A percentile compares a stretch with the other conserved stretches of the same genome.
Evolutionary conservation across 371 early-diverging fungal species (phyloP).

Genomic region (Blakeslea trispora): DNA sequence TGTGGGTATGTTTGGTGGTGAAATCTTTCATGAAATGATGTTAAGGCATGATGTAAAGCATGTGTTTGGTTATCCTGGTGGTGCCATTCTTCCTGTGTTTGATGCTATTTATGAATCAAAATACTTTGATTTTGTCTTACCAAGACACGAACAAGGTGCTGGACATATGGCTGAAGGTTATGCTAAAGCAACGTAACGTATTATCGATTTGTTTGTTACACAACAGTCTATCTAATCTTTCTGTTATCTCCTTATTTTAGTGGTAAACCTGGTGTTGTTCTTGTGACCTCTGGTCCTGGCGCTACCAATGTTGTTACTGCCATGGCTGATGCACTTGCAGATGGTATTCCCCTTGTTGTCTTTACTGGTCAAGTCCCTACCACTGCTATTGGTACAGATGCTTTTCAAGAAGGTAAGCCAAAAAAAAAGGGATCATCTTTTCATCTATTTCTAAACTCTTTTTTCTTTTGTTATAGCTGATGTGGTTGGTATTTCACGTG

Average conservation of each 20-base stretch:
- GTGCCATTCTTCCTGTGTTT: constrained; percentile 96
- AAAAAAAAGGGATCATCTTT: neutral
- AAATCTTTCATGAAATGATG: constrained; percentile 99
- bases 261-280: constrained; percentile 92
- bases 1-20: constrained; percentile 96
- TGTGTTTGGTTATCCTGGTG: constrained; percentile 97
- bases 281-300: constrained; percentile 98
- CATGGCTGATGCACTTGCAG: constrained; percentile 95
- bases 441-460: neutral
- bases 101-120: constrained; percentile 95
- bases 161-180: constrained; percentile 99
- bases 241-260: constrained; percentile 33
- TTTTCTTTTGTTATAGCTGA: constrained; percentile 64
- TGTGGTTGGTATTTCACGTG: constrained; percentile 90
- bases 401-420: constrained; percentile 85
- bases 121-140: constrained; percentile 93
- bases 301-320: constrained; percentile 97
- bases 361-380: constrained; percentile 95
- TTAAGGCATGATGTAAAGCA: constrained; percentile 88
- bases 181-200: constrained; percentile 84
- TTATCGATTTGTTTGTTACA: neutral
- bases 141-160: constrained; percentile 97
- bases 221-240: neutral
- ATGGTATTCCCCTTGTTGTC: constrained; percentile 95
- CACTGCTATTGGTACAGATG: constrained; percentile 92